phyloP scores from a whole-genome alignment of 306 rosid genomes.

The Abrus pulchellus region DNA sequence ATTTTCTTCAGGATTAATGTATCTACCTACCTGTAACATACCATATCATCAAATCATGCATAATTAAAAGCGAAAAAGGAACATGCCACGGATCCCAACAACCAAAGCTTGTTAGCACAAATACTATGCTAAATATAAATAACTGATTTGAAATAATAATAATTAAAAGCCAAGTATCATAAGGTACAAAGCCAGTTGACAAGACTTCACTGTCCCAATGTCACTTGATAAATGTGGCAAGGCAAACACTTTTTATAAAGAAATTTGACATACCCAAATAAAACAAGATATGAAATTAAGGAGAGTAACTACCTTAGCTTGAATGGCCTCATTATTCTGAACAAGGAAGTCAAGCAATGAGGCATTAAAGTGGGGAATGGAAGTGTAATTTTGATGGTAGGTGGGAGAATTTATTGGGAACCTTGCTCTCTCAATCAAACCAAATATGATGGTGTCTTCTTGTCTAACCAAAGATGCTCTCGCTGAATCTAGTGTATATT shows the following conservation, averaged over 20 bases:
- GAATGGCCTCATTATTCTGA: constrained; percentile 62
- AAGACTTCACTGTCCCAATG: background rate
- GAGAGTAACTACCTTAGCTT: constrained; percentile 60
- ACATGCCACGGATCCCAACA: too few relatives aligned
- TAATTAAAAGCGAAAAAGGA: too few relatives aligned
- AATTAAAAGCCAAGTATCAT: background rate
- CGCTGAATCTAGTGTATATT: constrained; percentile 54
- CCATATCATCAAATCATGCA: constrained; percentile 1
- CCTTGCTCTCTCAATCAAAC: constrained; percentile 73
- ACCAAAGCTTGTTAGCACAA: background rate
- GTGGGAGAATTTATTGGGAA: constrained; percentile 62
- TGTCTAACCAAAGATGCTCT: constrained; percentile 69
- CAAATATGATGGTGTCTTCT: constrained; percentile 73
- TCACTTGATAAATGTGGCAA: background rate
- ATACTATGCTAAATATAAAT: background rate
- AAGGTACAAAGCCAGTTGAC: background rate
- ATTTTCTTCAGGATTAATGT: constrained; percentile 68
- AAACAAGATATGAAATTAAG: too few relatives aligned
- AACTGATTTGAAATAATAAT: too few relatives aligned
- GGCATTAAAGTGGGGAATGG: constrained; percentile 47
- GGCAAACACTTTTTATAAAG: background rate
- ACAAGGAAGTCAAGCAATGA: constrained; percentile 62
- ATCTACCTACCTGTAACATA: constrained; percentile 68
- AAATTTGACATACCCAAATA: background rate
- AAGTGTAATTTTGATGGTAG: constrained; percentile 48